Base-by-base conservation (phyloP, 1,284 basidiomycete genomes). In the Pseudozyma pruni region DNA sequence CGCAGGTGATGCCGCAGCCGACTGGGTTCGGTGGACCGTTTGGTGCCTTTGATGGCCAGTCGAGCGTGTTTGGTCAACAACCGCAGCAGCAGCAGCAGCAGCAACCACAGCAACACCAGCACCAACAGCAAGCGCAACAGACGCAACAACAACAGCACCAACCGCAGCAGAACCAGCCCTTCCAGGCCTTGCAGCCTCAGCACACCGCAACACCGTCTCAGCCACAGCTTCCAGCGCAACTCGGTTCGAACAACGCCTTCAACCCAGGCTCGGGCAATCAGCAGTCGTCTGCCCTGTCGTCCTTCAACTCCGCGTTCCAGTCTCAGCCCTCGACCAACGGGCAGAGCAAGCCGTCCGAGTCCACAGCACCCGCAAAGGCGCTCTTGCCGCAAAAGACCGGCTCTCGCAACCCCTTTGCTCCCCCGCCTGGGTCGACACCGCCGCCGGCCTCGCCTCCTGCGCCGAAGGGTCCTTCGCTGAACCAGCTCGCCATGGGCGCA, bases 391-490 rank as follows among this genome's bases (percentile, higher is more conserved):
- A 98, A 82, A 89, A 91, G 83, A 98, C 95, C 1, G 94, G 95
- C 17, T 92, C 92, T 3, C 90, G 89, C 76, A 98, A 98, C 85
- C 95, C 95, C 0, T 98, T 98, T 76, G 94, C 94, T 8, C 87
- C 89, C 22, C 87, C 90, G 2, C 85, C 81, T 3, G 83, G 81
- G 7, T 66, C 87, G 3, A 85, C 69, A 17, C 88, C 38, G 83
- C 89, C 67, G 8, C 58, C 63, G 6, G 46, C 64, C 14, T 55
- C 60, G 29, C 59, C 74, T 13, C 69, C 90, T 2, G 88, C 89
- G 16, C 84, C 90, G 17, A 90, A 90, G 81, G 86, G 86, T 17
- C 92, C 91, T 10, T 91, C 91, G 1, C 84, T 97, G 75, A 88
- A 91, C 83, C 90, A 96, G 77, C 83, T 97, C 8, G 87, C 90